Percentiles rank a stretch among this genome's conserved stretches.
Conservation (phyloP, 139 green algal species). For the Spirogloea muscicola region DNA sequence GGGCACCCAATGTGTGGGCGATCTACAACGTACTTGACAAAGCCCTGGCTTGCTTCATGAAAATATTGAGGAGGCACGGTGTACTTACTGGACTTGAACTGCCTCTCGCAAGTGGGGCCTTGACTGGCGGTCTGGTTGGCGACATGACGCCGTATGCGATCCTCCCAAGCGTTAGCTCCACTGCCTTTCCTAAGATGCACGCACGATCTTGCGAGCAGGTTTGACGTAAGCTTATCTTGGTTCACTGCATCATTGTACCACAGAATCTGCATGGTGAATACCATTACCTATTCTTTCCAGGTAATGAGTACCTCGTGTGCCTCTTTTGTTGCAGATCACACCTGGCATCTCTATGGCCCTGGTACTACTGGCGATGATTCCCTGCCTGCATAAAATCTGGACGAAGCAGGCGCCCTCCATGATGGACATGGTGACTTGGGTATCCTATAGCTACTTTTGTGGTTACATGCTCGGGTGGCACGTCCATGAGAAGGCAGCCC, state of each 20-base stretch:
- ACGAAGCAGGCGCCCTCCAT: neutral
- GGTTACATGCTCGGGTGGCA: constrained; percentile 89
- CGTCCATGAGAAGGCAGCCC: constrained; percentile 93
- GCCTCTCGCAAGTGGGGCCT: neutral
- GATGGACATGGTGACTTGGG: neutral
- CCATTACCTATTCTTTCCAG: neutral
- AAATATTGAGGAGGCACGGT: constrained; percentile 1
- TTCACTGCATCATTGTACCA: neutral
- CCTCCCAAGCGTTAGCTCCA: constrained; percentile 58
- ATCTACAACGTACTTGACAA: constrained; percentile 82
- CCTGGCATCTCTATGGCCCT: constrained; percentile 36
- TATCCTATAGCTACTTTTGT: constrained; percentile 57
- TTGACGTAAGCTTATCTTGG: neutral
- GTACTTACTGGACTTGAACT: neutral
- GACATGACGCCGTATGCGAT: constrained; percentile 52
- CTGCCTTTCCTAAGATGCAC: neutral
- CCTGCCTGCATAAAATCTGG: constrained; percentile 56
- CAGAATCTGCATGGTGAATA: neutral
- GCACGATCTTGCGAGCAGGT: neutral
- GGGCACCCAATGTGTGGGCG: constrained; percentile 92
- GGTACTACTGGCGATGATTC: constrained; percentile 63
- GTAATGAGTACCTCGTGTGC: neutral
- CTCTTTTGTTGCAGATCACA: constrained; percentile 50
- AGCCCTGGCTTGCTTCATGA: constrained; percentile 21
- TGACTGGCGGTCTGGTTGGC: constrained; percentile 71